Evolutionary conservation across 805 yeast species (phyloP).

Genomic region (Lipomyces orientalis): DNA sequence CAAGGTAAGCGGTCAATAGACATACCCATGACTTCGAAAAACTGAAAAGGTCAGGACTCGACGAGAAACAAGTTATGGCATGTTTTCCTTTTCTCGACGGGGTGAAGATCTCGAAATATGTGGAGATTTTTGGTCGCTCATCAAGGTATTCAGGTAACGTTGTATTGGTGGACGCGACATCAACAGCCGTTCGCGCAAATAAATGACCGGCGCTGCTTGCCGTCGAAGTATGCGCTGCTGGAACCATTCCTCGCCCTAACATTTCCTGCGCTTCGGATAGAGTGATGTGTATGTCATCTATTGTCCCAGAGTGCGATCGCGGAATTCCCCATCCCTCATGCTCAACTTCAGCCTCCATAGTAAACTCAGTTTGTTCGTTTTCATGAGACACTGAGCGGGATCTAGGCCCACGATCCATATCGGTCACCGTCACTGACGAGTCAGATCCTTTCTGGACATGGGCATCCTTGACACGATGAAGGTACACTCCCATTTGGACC

Average conservation of each 20-base stretch:
- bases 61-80: slow-evolving; percentile 58
- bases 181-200: not conserved
- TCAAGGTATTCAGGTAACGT: slow-evolving; percentile 50
- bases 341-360: slow-evolving; percentile 1
- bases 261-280: not conserved
- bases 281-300: not conserved
- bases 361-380: not conserved
- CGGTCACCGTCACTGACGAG: slow-evolving; percentile 9
- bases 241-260: not conserved
- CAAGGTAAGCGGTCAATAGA: not conserved
- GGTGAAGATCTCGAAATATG: slow-evolving; percentile 60
- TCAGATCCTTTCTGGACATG: slow-evolving; percentile 16
- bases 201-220: not conserved
- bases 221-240: not conserved
- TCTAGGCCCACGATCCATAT: not conserved
- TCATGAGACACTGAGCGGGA: slow-evolving; percentile 2
- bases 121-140: slow-evolving; percentile 53
- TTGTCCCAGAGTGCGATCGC: not conserved
- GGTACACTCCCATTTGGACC: slow-evolving; percentile 61
- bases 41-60: slow-evolving; percentile 60
- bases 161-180: not conserved
- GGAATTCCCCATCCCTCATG: slow-evolving; percentile 6
- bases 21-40: slow-evolving; percentile 57
- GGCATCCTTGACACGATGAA: slow-evolving; percentile 54
- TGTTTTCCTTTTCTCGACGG: slow-evolving; percentile 56